Conservation (phyloP, 1,284 basidiomycete species). For the Tremellales sp. region DNA sequence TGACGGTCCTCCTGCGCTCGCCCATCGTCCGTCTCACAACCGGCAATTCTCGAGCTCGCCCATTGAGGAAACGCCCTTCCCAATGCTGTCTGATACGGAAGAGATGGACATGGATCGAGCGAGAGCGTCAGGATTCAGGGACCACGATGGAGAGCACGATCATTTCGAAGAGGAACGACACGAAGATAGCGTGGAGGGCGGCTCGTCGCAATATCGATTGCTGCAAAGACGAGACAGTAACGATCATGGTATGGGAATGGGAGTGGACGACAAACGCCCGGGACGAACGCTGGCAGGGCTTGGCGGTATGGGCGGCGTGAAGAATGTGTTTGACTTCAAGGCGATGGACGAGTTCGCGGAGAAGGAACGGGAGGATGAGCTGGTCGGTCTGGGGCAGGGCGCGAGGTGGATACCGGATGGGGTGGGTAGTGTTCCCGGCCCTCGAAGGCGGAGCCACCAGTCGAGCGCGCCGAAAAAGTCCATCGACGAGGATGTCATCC, state of each 20-base stretch:
- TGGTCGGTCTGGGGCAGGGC: conserved; percentile 47
- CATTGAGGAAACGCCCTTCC: conserved; percentile 45
- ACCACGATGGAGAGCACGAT: conserved; percentile 10
- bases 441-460: conserved; percentile 12
- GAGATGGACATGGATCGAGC: conserved; percentile 48
- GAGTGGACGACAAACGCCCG: conserved; percentile 3
- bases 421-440: conserved; percentile 4
- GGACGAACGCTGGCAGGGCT: conserved; percentile 9
- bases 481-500: conserved; percentile 1
- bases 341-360: conserved; percentile 75
- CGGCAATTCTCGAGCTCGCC: conserved; percentile 36
- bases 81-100: conserved; percentile 46
- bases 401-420: conserved; percentile 5
- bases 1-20: conserved; percentile 22
- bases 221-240: conserved; percentile 17
- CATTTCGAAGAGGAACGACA: conserved; percentile 11
- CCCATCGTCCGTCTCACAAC: conserved; percentile 21
- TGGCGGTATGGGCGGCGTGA: conserved; percentile 22
- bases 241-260: conserved; percentile 13
- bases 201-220: too few relatives aligned
- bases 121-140: conserved; percentile 23
- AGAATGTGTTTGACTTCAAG: conserved; percentile 65
- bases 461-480: conserved; percentile 11
- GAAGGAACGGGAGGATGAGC: conserved; percentile 59
- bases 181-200: conserved; percentile 10